Base-by-base conservation (phyloP, 2,329 filamentous ascomycete species). In the Amylocarpus encephaloides region DNA sequence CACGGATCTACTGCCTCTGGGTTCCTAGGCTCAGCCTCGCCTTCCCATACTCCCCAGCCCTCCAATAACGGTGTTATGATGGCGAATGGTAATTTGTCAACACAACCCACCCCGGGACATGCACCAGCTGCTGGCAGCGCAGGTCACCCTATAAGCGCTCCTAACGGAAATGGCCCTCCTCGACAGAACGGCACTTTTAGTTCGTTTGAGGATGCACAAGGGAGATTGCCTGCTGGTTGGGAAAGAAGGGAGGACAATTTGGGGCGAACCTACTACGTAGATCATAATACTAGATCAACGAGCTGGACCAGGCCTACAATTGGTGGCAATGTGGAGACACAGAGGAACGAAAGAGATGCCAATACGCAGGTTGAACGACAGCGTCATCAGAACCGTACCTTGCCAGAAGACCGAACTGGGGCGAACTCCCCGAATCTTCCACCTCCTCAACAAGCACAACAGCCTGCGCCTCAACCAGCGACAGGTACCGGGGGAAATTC, bases 151-250 rank as follows among this genome's bases (percentile, higher is more conserved):
- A 43, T 55, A 10, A 52, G 43, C 47, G 53, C 52, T 29, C 59
- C 55, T 40, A 64, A 59, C 46, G 62, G 59, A 22, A 48, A 53
- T 32, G 41, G 50, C 11, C 50, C 52, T 11, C 30, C 54, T 43
- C 55, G 64, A 55, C 56, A 54, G 18, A 53, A 48, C 29, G 75
- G 75, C 41, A 81, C 80, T 47, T 82, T 95, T 65, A 96, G 90
- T 63, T 91, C 92, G 0, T 98, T 98, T 59, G 92, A 97, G 71
- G 93, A 98, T 70, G 82, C 84, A n/a, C 91, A 96, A 65, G 93
- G 93, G 50, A 84, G 92, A 60, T 71, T 98, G 48, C 93, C 93
- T 32, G 83, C 87, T 45, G 93, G 93, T 32, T 98, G 93, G 92
- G 93, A 98, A 71, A 83, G 93, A 49, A 82, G 93, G 50, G 92